A percentile compares a stretch with the other conserved stretches of the same genome.
Evolutionary conservation across 768 basidiomycete species (phyloP).

Genomic region (Rhodosporidiobolus sp.): DNA sequence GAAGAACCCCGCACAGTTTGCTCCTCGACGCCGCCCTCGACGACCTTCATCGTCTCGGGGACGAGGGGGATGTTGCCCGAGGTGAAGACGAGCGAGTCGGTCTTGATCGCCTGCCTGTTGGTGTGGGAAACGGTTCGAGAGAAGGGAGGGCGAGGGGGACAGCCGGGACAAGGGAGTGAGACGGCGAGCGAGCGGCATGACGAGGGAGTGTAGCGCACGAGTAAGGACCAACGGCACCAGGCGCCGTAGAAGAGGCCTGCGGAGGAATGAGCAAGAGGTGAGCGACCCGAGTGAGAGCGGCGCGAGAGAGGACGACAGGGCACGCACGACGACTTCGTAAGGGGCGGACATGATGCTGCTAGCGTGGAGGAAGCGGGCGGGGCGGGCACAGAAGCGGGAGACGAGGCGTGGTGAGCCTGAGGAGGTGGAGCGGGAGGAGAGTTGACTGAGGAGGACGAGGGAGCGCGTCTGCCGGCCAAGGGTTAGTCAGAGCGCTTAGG

Average conservation of each 20-base stretch:
- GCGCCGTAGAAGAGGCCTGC: constrained; percentile 5
- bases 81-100: constrained; percentile 60
- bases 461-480: neutral
- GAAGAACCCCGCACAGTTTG: constrained; percentile 57
- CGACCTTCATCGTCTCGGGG: constrained; percentile 67
- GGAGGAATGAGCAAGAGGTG: neutral
- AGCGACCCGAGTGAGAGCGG: neutral
- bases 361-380: neutral
- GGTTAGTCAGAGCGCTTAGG: neutral
- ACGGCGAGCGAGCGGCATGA: no score
- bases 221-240: constrained; percentile 29
- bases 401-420: no score
- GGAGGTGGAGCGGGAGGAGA: neutral
- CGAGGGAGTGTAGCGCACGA: neutral
- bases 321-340: neutral
- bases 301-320: no score
- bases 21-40: constrained; percentile 68
- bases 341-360: neutral
- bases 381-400: neutral
- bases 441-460: no score
- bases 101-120: constrained; percentile 37
- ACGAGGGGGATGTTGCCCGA: constrained; percentile 86
- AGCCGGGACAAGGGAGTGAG: no score
- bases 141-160: no score
- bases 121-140: no score